These are phyloP conservation scores for Amanita subjunquillea DNA, from an alignment of 768 basidiomycete genomes.

Conservation along the genomic window DNA sequence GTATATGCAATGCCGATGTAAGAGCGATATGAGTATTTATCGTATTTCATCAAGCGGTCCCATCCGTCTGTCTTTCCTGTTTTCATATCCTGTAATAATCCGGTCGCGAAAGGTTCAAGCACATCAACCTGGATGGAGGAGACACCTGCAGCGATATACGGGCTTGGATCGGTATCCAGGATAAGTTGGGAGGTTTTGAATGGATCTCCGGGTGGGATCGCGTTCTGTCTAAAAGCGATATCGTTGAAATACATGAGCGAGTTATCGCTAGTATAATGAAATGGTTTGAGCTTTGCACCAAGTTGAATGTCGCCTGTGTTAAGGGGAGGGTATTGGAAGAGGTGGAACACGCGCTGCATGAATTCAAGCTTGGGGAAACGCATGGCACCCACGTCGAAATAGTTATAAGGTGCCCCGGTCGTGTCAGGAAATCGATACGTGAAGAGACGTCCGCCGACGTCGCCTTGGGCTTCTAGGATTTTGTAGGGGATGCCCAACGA, in stretches of 20 bases:
- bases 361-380: background rate
- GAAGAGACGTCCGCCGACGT: background rate
- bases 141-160: background rate
- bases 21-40: conserved; percentile 13
- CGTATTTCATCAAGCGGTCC: conserved; percentile 10
- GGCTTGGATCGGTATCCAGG: background rate
- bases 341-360: background rate
- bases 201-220: background rate
- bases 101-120: background rate
- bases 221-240: background rate
- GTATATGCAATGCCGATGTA: conserved; percentile 10
- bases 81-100: background rate
- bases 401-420: background rate
- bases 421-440: background rate
- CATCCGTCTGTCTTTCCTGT: background rate
- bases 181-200: background rate
- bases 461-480: background rate
- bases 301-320: background rate
- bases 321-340: background rate
- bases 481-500: background rate
- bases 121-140: background rate
- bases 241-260: background rate
- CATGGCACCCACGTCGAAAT: background rate
- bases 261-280: too few relatives aligned
- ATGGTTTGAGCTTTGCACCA: background rate